These are phyloP conservation scores for Azolla pinnata DNA, from an alignment of 75 land plant genomes.

Conservation along the genomic window DNA sequence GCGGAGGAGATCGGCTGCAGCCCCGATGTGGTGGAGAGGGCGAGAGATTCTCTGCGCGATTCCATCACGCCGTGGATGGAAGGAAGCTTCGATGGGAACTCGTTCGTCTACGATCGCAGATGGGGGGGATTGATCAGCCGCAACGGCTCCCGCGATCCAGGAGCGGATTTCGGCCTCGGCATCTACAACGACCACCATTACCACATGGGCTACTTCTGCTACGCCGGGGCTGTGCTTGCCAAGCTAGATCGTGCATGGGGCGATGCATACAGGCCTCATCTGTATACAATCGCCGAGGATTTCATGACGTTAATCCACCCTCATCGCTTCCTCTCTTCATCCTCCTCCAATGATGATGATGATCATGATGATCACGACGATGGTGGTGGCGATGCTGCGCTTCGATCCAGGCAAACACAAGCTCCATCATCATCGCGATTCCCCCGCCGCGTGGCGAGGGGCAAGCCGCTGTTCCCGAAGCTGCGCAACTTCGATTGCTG, in stretches of 20 bases:
- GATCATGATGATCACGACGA: too few species aligned
- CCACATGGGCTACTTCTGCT: conserved; percentile 30
- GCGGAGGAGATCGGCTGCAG: conserved; percentile 65
- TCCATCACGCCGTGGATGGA: conserved; percentile 25
- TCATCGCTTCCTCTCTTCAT: not conserved
- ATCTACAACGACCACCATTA: conserved; percentile 29
- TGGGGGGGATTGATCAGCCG: conserved; percentile 25
- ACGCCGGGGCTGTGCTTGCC: conserved; percentile 30
- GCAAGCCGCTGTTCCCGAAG: not conserved
- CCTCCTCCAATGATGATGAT: too few species aligned
- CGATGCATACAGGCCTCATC: conserved; percentile 9
- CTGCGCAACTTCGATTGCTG: conserved; percentile 22
- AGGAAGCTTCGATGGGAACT: conserved; percentile 18
- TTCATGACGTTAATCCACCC: conserved; percentile 8
- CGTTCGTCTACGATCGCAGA: conserved; percentile 12
- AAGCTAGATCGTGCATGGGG: conserved; percentile 24
- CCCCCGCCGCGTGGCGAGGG: not conserved
- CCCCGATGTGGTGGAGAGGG: conserved; percentile 27
- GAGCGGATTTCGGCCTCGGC: conserved; percentile 25
- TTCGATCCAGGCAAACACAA: too few species aligned
- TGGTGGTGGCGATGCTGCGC: too few species aligned
- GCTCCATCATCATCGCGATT: too few species aligned
- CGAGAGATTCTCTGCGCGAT: conserved; percentile 37
- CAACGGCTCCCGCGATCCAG: conserved; percentile 5
- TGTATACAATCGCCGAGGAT: conserved; percentile 18